Percentiles rank a stretch among this genome's conserved stretches.
Evolutionary conservation across 768 basidiomycete species (phyloP).

Genomic region (Fibroporia radiculosa): DNA sequence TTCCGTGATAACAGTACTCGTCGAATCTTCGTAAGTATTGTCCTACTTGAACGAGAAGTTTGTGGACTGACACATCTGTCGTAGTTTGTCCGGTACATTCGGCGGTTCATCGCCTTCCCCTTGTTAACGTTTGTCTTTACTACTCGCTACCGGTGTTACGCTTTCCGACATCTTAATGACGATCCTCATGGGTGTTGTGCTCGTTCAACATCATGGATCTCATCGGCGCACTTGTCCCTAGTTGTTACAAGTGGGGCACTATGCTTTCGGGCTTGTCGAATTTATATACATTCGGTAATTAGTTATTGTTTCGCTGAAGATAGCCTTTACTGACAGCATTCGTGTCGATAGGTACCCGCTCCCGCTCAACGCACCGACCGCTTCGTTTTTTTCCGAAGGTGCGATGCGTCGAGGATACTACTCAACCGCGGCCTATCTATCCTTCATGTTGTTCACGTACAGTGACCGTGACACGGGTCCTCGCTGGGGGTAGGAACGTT

Average conservation of each 20-base stretch:
- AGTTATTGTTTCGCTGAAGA: conserved; percentile 4
- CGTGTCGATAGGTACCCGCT: conserved; percentile 11
- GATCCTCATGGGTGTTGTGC: conserved; percentile 38
- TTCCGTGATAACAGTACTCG: conserved; percentile 28
- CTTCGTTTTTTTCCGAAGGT: conserved; percentile 17
- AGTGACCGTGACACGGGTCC: conserved; percentile 52
- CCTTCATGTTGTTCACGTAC: conserved; percentile 48
- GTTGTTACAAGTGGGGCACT: conserved; percentile 49
- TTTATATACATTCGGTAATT: conserved; percentile 44
- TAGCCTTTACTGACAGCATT: conserved; percentile 2
- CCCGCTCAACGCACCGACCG: conserved; percentile 20
- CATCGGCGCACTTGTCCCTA: conserved; percentile 42
- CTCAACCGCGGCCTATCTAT: conserved; percentile 32
- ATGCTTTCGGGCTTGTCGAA: conserved; percentile 35
- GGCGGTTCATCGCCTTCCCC: conserved; percentile 51
- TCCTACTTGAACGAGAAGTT: not conserved
- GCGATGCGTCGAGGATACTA: conserved; percentile 20
- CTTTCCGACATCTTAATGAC: conserved; percentile 39
- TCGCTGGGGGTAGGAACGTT: conserved; percentile 44
- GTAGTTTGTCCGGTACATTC: conserved; percentile 47
- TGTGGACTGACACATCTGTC: not conserved
- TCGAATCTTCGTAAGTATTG: conserved; percentile 36
- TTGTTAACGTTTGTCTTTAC: conserved; percentile 37
- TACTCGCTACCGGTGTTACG: conserved; percentile 40
- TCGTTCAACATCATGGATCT: conserved; percentile 40